Evolutionary conservation across 495 filamentous ascomycete genomes (phyloP).

Genomic region (Rhizodiscina lignyota): DNA sequence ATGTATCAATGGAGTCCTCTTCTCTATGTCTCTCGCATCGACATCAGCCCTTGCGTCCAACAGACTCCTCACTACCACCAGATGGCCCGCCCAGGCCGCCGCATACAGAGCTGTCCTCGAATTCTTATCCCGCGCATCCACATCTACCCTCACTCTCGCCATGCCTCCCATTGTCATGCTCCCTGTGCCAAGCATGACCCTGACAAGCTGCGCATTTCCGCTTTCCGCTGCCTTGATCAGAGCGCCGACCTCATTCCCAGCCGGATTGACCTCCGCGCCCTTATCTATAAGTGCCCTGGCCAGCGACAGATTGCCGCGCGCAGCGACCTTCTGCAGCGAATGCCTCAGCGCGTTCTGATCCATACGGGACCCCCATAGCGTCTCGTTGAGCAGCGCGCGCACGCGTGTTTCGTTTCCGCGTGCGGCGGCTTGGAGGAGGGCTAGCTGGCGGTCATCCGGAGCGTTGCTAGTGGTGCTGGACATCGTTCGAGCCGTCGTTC

Average conservation of each 20-base stretch:
- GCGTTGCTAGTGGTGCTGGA: not conserved
- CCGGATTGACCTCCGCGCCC: not conserved
- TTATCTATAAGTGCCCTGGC: not conserved
- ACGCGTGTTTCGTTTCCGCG: not conserved
- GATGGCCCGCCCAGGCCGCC: not conserved
- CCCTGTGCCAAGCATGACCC: no score
- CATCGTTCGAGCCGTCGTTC: not conserved
- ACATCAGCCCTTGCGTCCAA: slow-evolving; percentile 28
- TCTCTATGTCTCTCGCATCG: slow-evolving; percentile 35
- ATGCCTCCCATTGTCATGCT: no score
- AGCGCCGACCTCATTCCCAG: not conserved
- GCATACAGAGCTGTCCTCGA: not conserved
- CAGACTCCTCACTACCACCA: slow-evolving; percentile 20
- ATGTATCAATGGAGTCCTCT: slow-evolving; percentile 40
- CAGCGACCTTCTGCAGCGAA: not conserved
- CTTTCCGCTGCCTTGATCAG: not conserved
- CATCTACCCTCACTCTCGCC: no score
- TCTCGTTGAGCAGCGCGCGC: not conserved
- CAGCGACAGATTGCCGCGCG: not conserved
- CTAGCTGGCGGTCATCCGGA: not conserved
- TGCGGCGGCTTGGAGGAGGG: not conserved
- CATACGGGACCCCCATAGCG: not conserved
- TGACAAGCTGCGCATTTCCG: no score
- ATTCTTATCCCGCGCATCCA: not conserved
- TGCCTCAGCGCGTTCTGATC: not conserved